Conservation (phyloP, 2,329 filamentous ascomycete genomes). For the Trichophyton benhamiae region DNA sequence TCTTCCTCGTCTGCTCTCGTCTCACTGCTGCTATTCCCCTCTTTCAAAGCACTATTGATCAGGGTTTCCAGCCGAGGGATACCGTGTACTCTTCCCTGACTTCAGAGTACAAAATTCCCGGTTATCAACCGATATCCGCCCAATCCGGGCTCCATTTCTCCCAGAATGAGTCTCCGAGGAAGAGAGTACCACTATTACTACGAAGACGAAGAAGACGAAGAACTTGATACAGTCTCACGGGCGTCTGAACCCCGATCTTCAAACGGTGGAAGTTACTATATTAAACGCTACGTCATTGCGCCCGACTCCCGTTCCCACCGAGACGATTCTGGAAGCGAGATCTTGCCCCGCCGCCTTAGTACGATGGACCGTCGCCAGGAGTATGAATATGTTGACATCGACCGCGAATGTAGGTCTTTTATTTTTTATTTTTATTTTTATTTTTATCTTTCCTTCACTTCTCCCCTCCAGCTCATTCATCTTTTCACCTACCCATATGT, state of each 20-base stretch:
- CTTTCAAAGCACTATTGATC: background rate
- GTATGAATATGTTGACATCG: constrained; percentile 18
- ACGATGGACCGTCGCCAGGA: constrained; percentile 33
- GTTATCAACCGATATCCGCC: background rate
- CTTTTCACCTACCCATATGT: constrained; percentile 35
- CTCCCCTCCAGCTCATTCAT: constrained; percentile 37
- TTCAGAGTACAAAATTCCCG: background rate
- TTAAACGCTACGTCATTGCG: constrained; percentile 44
- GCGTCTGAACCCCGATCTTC: background rate
- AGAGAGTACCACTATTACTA: background rate
- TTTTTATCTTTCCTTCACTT: constrained; percentile 24
- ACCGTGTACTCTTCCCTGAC: background rate
- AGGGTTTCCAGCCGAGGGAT: background rate
- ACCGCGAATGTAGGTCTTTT: constrained; percentile 32
- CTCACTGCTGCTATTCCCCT: background rate
- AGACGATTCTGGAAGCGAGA: constrained; percentile 19
- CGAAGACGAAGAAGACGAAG: background rate
- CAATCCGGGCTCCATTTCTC: background rate
- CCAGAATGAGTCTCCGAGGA: background rate
- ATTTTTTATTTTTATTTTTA: constrained; percentile 3
- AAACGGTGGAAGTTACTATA: background rate
- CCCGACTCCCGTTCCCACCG: constrained; percentile 24
- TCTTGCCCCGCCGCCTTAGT: constrained; percentile 25
- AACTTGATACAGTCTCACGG: background rate
- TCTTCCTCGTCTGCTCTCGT: background rate